Evolutionary conservation across 495 filamentous ascomycete genomes (phyloP).

Genomic region (Pyronema domesticum): DNA sequence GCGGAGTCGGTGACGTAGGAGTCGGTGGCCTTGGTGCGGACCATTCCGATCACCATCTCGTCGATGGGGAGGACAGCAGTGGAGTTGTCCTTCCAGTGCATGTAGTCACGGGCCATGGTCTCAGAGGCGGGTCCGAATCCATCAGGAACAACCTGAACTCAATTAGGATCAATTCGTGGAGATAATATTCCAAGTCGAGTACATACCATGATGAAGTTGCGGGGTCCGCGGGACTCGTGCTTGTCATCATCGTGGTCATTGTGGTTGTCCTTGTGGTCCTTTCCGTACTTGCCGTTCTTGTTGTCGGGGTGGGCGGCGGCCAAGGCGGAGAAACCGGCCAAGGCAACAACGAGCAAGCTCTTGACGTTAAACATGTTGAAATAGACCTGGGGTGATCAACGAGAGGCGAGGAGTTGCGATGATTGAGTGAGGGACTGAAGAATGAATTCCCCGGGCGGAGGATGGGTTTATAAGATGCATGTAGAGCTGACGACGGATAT

Average conservation of each 20-base stretch:
- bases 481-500: no score
- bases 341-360: conserved; percentile 12
- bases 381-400: no score
- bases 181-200: conserved; percentile 5
- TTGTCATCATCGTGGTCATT: neutral
- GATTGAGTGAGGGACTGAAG: no score
- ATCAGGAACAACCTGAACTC: conserved; percentile 9
- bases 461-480: no score
- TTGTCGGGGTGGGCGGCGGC: neutral
- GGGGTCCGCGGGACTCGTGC: conserved; percentile 5
- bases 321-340: conserved; percentile 10
- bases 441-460: no score
- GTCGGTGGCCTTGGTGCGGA: conserved; percentile 22
- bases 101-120: conserved; percentile 23
- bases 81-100: conserved; percentile 22
- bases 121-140: conserved; percentile 25
- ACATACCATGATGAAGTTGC: conserved; percentile 24
- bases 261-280: neutral
- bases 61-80: conserved; percentile 23
- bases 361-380: neutral
- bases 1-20: conserved; percentile 27
- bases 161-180: conserved; percentile 4
- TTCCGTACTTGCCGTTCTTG: neutral
- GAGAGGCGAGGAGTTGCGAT: no score
- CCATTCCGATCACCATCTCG: conserved; percentile 22